phyloP scores from a whole-genome alignment of 2,329 filamentous ascomycete species.

The Hymenoscyphus albidus region DNA sequence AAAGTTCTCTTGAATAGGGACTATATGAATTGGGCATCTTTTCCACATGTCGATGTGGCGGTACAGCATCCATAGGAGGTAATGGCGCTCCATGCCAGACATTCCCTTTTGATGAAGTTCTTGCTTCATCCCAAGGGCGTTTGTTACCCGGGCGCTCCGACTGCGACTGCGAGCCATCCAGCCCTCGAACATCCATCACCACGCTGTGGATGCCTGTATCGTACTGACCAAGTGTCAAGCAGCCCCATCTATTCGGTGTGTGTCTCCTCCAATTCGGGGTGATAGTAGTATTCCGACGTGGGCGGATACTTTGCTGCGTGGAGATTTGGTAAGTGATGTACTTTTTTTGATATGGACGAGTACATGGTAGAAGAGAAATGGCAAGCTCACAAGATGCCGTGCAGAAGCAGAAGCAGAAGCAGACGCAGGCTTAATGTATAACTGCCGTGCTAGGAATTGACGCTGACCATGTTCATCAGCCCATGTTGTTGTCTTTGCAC shows the following conservation, averaged over 20 bases:
- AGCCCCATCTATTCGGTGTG: slow-evolving; percentile 35
- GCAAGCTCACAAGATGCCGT: slow-evolving; percentile 27
- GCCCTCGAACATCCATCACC: slow-evolving; percentile 33
- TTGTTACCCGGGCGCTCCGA: slow-evolving; percentile 28
- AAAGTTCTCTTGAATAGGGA: slow-evolving; percentile 19
- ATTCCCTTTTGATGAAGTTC: slow-evolving; percentile 15
- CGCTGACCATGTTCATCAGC: slow-evolving; percentile 12
- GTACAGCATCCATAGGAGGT: slow-evolving; percentile 28
- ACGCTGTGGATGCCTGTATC: slow-evolving; percentile 27
- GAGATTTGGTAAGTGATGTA: slow-evolving; percentile 16
- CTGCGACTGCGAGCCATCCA: slow-evolving; percentile 31
- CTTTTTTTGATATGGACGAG: neutral
- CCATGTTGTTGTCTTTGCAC: slow-evolving; percentile 9
- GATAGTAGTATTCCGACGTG: slow-evolving; percentile 7
- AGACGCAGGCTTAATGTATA: slow-evolving; percentile 6
- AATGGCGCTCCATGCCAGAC: slow-evolving; percentile 24
- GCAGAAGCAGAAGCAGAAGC: slow-evolving; percentile 5
- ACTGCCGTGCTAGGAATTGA: slow-evolving; percentile 1
- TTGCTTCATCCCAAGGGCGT: slow-evolving; percentile 32
- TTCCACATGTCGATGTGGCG: slow-evolving; percentile 17
- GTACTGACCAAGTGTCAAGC: slow-evolving; percentile 22
- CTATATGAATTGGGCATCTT: slow-evolving; percentile 12
- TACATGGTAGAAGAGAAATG: slow-evolving; percentile 5
- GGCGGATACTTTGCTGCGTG: slow-evolving; percentile 11
- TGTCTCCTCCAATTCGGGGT: slow-evolving; percentile 20